Evolutionary conservation across 768 basidiomycete genomes (phyloP).

Genomic region (Trametes cinnabarina): DNA sequence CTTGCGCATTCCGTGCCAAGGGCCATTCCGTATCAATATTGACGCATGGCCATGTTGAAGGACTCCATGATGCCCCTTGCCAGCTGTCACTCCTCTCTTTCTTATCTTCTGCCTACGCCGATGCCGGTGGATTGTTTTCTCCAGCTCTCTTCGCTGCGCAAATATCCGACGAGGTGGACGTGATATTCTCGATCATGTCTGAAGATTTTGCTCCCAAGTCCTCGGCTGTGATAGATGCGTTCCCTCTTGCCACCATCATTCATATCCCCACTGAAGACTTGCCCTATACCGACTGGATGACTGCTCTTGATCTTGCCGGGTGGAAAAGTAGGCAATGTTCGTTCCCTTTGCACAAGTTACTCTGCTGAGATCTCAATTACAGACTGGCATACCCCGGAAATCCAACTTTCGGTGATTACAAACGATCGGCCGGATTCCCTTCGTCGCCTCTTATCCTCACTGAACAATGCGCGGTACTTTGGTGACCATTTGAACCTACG

Average conservation of each 20-base stretch:
- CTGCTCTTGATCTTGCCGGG: conserved; percentile 53
- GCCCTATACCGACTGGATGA: conserved; percentile 58
- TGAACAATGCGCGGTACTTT: conserved; percentile 57
- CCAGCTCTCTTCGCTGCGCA: neutral
- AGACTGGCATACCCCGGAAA: conserved; percentile 74
- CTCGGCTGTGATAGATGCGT: neutral
- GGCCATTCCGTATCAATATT: conserved; percentile 33
- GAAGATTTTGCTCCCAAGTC: neutral
- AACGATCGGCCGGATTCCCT: conserved; percentile 74
- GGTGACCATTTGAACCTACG: conserved; percentile 65
- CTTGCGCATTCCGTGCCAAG: conserved; percentile 35
- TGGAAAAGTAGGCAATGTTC: conserved; percentile 48
- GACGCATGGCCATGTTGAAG: conserved; percentile 28
- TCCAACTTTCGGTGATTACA: conserved; percentile 76
- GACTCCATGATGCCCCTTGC: neutral
- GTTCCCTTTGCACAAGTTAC: no score
- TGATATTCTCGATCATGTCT: conserved; percentile 8
- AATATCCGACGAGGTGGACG: neutral
- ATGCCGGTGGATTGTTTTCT: neutral
- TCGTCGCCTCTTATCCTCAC: conserved; percentile 60
- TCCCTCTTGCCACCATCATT: conserved; percentile 23
- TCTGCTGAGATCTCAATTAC: conserved; percentile 17
- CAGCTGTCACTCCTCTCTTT: neutral
- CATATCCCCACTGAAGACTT: conserved; percentile 51
- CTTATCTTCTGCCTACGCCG: neutral